These are phyloP conservation scores for Naganishia sp. DNA, from an alignment of 1,284 basidiomycete genomes.

Conservation along the genomic window DNA sequence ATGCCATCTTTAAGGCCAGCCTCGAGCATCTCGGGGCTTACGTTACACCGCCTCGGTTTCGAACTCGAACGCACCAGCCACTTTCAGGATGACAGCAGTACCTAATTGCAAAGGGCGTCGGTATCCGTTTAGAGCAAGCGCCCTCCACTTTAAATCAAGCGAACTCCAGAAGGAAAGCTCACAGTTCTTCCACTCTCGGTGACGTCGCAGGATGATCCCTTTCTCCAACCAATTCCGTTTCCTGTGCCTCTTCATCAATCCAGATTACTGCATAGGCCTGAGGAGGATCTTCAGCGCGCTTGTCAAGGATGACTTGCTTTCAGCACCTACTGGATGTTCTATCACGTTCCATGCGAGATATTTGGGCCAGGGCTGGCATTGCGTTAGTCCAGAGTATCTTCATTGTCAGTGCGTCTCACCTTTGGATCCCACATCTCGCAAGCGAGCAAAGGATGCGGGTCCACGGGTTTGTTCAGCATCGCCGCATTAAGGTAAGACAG, in stretches of 20 bases:
- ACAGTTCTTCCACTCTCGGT: constrained; percentile 34
- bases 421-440: constrained; percentile 37
- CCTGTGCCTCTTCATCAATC: constrained; percentile 36
- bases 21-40: constrained; percentile 24
- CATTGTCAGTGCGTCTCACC: constrained; percentile 3
- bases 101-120: background rate
- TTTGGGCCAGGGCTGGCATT: constrained; percentile 33
- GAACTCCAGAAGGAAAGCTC: background rate
- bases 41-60: constrained; percentile 36
- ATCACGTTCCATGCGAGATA: constrained; percentile 34
- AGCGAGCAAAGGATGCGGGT: constrained; percentile 33
- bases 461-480: constrained; percentile 31
- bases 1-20: background rate
- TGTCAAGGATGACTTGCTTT: no score
- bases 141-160: background rate
- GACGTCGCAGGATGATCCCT: constrained; percentile 34
- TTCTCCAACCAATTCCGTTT: constrained; percentile 35
- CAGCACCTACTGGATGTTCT: constrained; percentile 32
- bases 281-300: background rate
- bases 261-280: constrained; percentile 35
- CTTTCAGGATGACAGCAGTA: constrained; percentile 35
- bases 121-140: no score
- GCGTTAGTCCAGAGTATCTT: background rate
- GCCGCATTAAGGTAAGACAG: constrained; percentile 33
- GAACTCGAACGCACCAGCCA: constrained; percentile 34